Evolutionary conservation across 1,284 basidiomycete genomes (phyloP), one percentile per base, ranked within the genome.

Genomic region (Mixia osmundae): DNA sequence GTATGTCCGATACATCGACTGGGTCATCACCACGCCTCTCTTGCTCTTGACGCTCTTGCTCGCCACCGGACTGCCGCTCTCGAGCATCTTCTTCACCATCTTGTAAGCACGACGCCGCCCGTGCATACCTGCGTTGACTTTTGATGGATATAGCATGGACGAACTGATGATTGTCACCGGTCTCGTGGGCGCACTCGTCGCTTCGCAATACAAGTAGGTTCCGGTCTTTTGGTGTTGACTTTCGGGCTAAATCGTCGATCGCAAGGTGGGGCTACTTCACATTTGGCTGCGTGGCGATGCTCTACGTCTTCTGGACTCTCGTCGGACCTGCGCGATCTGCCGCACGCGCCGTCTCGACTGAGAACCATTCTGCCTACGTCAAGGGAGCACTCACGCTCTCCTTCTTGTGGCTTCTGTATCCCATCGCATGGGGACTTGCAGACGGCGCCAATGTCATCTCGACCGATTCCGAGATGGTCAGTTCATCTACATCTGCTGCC

Each of bases 1-100:
- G 67, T 68, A 61, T 30, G 61, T 59, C 1, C 57, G 66, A 28
- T 69, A 68, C 50, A 67, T 69, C 47, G 63, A 66, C 45, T 68
- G 65, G 63, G 60, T 62, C 42, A 48, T 69, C 56, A 69, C 63
- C 35, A 65, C 65, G 10, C 70, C 71, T 2, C 51, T 67, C 10
- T 49, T 71, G 4, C 57, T 72, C 5, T 59, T 70, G 36, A 57
- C 58, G 31, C 52, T 72, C 15, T 54, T 68, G 14, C 56, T 69
- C 40, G 56, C 62, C 26, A 66, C 67, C 25, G 64, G 61, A 11
- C 52, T 69, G 29, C 61, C 67, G 10, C 55, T 68, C 10, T 61
- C 61, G 25, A 61, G 65, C 46, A 63, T 70, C 45, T 58, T 71
- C 50, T 51, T 58, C 16, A 57, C 62, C 19, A 50, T 66, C 45